Base-by-base conservation (phyloP, 495 filamentous ascomycete species). In the Aspergillus carlsbadensis region DNA sequence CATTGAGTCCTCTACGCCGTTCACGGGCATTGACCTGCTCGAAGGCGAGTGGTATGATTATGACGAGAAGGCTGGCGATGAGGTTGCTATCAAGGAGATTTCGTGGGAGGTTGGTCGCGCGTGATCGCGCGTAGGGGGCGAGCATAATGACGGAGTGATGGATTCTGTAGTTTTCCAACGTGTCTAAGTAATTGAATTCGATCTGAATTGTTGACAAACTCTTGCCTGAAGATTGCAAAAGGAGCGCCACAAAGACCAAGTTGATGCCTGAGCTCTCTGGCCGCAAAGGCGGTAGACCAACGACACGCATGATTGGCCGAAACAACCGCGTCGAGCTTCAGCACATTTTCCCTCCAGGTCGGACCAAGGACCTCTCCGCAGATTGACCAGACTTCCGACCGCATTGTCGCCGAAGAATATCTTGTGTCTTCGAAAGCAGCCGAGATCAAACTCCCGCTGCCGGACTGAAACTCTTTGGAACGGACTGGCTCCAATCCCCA, bases 31-130 rank as follows among this genome's bases (percentile, higher is more conserved):
- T 47, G 91, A 98, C 54, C 70, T 98, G 33, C 70, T 75, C 0
- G 95, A 98, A 18, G 92, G 89, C 1, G 94, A 98, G 55, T 93
- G 89, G 89, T 93, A 84, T 71, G 89, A 92, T 54, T 93, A 92
- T 68, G 89, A 93, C 65, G 89, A 93, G 72, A 89, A 90, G 73
- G 77, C 85, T 17, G 76, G 86, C 0, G 86, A 88, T 58, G 89
- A 93, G 65, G 89, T 92, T 36, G 91, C 87, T 66, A 92, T 99
- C 65, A 97, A 93, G 74, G 91, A 96, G 40, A 57, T 96, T 46
- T 90, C 83, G 62, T 99, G 91, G 91, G 84, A 88, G 59, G 87
- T 99, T 58, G 82, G 83, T 59, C 67, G 72, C 29, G 61, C 62
- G 2, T 73, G 56, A 68, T 11, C 35, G 10, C 39, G n/a, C 36